Base-by-base conservation (phyloP, 805 yeast species). In the Yamadazyma laniorum region DNA sequence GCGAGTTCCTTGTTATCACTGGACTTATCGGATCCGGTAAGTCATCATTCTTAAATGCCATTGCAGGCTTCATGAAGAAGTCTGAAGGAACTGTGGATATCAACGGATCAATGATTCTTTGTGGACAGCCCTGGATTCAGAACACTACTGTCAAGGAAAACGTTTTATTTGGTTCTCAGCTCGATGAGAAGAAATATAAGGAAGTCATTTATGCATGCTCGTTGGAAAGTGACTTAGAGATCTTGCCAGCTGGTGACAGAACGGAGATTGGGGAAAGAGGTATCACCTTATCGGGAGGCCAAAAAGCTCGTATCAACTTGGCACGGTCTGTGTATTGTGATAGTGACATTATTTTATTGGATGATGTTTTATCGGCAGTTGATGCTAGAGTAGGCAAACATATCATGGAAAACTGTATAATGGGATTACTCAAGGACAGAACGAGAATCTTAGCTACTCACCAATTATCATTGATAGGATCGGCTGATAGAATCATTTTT, bases 191-290 rank as follows among this genome's bases (percentile, higher is more conserved):
- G 28, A 42, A 39, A 25, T 63, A 63, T 40, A 45, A 52, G 6
- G 43, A 50, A n/a, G 58, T 61, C 3, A 42, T 63, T 11, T 53
- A 57, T 40, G 42, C 57, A 5, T 61, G 67, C 43, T 53, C 63
- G 6, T 51, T 61, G 28, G 59, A 59, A 43, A 50, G 55, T 31
- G 67, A 61, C 43, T 51, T 61, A 29, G 59, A 56, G 28, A 49
- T 55, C 21, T 51, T 61, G 28, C 62, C 62, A 3, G 65, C 62
- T 22, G 65, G 66, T 33, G 67, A 62, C 42, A 37, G 51, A 22
- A 61, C 68, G 14, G 67, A 63, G 45, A 58, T 63, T 40, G 68
- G 68, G 43, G 67, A 63, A 45, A 45, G 64, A 32, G 68, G 68
- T 35, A 58, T 63, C 16, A 63, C 67, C 0, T 53, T 63, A 29